Evolutionary conservation across 192 early-diverging fungal species (phyloP), one percentile per base, ranked within the genome.

Genomic region (Entophlyctis helioformis): DNA sequence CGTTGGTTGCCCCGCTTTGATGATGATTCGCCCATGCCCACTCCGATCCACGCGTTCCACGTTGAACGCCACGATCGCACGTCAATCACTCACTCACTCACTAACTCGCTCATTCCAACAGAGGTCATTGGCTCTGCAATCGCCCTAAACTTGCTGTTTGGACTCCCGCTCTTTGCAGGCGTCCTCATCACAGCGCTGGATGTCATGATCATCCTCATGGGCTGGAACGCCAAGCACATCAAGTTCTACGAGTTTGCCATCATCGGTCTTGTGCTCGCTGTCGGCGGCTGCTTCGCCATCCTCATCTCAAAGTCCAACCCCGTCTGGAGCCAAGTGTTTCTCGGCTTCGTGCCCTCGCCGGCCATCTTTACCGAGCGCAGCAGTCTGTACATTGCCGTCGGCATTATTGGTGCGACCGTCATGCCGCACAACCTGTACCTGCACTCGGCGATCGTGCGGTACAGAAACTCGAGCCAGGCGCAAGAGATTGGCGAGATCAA

Each of bases 381-480:
- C 1, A 54, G 64, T n/a, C 52, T 89, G 1, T 85, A 71, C 33
- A 48, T 84, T 3, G 59, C 77, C 16, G 73, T 89, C 24, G 84
- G 83, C 46, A 89, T 89, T 39, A 74, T 89, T 48, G 86, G 86
- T 18, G 86, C 86, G 1, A 89, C 86, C 0, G 83, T 67, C 32
- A 91, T 91, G 88, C 88, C 88, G 16, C 88, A 91, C 60, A 86
- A 86, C 47, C 54, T 89, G 1, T 89, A 83, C 40, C 64, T 89
- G 6, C 86, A 89, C 36, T 79, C 80, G 1, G 62, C 71, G 38
- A 63, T 88, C 29, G 78, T 86, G 4, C 71, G 78, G 38, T 64
- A 74, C 9, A 48, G 83, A 35, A 64, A 59, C 37, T 23, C 42
- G n/a, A 43, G 52, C 45, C 42, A 55, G 15, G 36, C 66, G 26